Base-by-base conservation (phyloP, 192 early-diverging fungal species). In the Thamnidium elegans region DNA sequence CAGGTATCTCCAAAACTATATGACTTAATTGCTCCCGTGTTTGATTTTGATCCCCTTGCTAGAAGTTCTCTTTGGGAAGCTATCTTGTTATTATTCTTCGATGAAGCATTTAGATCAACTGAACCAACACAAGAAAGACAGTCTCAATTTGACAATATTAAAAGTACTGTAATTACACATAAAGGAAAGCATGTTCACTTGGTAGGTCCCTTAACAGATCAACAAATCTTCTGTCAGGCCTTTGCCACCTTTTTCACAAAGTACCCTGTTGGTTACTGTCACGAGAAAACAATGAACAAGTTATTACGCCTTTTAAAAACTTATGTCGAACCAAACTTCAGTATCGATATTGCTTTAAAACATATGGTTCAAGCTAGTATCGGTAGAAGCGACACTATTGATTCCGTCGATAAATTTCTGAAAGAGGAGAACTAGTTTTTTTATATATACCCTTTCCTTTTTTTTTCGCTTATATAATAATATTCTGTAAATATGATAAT, bases 161-260 rank as follows among this genome's bases (percentile, higher is more conserved):
- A 19, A 15, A 56, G 15, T 14, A 56, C 1, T 10, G 17, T 56
- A n/a, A 56, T 56, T 17, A 21, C 34, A n/a, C 31, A 56, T 7
- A 39, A 39, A 19, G 55, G 55, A 10, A 56, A 34, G n/a, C 31
- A 56, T 20, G 34, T 56, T 14, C 30, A 36, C 19, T 34, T 56
- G 55, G 17, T 56, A 11, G 55, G 55, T 56, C 55, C 55, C 31
- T 17, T 56, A 3, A 19, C 55, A 6, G 55, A 56, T 17, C 55
- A 56, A 34, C 55, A 56, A 34, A 56, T 56, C 5, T 56, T 56
- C 19, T 56, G 55, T 56, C 55, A 56, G 10, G 55, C 32, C 31
- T 56, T 56, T 56, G 55, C 55, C 14, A 36, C 31, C 31, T 56
- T 56, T 8, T 56, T 56, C 32, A 56, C 55, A 20, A 56, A 56